Conservation (phyloP, 495 filamentous ascomycete genomes). For the Penicillium simplicissimum region DNA sequence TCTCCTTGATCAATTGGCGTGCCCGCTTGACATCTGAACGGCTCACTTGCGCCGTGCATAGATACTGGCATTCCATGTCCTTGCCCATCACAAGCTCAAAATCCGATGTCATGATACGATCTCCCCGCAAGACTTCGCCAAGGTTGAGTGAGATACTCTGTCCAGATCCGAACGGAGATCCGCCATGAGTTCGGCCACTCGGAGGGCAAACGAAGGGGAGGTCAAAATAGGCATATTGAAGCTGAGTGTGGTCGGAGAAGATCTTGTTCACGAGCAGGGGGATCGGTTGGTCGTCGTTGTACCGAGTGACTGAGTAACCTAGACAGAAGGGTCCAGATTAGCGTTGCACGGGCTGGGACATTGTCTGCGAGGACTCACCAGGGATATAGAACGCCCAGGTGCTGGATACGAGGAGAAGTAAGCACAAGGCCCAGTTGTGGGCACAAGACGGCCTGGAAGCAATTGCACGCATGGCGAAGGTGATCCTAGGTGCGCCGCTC, state of each 20-base stretch:
- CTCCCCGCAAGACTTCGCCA: conserved; percentile 90
- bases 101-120: conserved; percentile 87
- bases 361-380: conserved; percentile 48
- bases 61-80: conserved; percentile 71
- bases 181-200: conserved; percentile 65
- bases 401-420: conserved; percentile 43
- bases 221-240: conserved; percentile 93
- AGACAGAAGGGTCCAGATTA: conserved; percentile 19
- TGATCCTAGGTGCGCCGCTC: conserved; percentile 23
- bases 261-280: conserved; percentile 94
- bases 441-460: conserved; percentile 24
- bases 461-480: conserved; percentile 30
- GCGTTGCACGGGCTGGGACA: conserved; percentile 5
- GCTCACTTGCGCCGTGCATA: conserved; percentile 71
- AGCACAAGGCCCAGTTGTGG: conserved; percentile 34
- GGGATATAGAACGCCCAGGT: conserved; percentile 75
- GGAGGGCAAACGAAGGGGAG: conserved; percentile 90
- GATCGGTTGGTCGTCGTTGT: conserved; percentile 75
- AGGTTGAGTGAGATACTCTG: conserved; percentile 84
- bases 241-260: conserved; percentile 87
- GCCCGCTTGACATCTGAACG: conserved; percentile 68
- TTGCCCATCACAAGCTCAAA: conserved; percentile 81
- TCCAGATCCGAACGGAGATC: conserved; percentile 73
- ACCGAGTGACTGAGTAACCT: conserved; percentile 81
- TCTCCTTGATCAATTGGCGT: conserved; percentile 72